These are phyloP conservation scores for Fusarium anthophilum DNA, from an alignment of 2,329 filamentous ascomycete species.

Conservation along the genomic window DNA sequence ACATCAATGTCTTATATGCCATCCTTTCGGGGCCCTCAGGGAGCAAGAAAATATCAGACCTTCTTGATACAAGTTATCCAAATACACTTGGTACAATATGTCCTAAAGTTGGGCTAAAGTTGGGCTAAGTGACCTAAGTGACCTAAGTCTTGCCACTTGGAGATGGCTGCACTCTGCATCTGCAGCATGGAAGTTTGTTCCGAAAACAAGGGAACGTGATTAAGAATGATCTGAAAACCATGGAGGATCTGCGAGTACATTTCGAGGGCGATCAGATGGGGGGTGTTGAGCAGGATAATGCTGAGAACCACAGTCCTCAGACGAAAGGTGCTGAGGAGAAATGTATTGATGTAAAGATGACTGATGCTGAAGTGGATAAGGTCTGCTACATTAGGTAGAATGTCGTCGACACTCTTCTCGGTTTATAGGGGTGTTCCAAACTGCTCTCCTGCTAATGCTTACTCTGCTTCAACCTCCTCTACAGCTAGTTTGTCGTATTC, in stretches of 20 bases:
- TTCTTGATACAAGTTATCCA: not conserved
- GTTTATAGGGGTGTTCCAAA: not conserved
- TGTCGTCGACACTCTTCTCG: not conserved
- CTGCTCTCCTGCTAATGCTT: not conserved
- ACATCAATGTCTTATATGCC: slow-evolving; percentile 27
- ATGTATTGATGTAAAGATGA: not conserved
- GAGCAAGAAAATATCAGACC: not conserved
- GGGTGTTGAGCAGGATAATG: not conserved
- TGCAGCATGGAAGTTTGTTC: too few relatives aligned
- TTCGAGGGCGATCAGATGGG: not conserved
- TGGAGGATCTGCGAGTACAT: too few relatives aligned
- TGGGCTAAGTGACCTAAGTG: not conserved
- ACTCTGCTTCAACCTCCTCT: not conserved
- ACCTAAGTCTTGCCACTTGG: not conserved
- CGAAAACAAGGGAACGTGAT: too few relatives aligned
- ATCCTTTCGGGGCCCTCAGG: not conserved
- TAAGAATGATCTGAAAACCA: too few relatives aligned
- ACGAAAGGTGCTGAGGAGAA: not conserved
- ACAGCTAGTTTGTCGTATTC: not conserved
- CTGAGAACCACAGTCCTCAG: not conserved
- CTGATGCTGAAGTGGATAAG: not conserved
- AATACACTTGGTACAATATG: not conserved
- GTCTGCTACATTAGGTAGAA: not conserved
- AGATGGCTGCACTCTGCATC: too few relatives aligned
- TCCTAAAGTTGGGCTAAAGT: not conserved